A percentile compares a stretch with the other conserved stretches of the same genome.
Evolutionary conservation across 176 grass and related monocot genomes (phyloP).

Genomic region (Elaeis guineensis): DNA sequence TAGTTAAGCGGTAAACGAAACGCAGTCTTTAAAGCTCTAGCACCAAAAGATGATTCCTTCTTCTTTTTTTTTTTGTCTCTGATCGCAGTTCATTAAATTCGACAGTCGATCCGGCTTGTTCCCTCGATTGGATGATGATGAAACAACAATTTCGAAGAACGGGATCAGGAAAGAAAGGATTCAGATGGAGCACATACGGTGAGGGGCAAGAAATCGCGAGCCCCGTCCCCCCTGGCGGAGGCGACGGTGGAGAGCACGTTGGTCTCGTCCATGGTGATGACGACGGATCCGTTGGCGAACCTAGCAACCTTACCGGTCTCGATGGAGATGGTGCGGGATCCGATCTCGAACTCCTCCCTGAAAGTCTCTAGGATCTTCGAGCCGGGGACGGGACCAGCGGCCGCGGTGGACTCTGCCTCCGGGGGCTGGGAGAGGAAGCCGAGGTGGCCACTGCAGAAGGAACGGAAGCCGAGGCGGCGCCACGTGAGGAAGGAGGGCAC

Average conservation of each 20-base stretch:
- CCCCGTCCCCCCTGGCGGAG: conserved; percentile 53
- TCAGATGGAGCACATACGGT: conserved; percentile 35
- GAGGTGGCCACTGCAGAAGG: background rate
- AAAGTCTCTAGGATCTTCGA: conserved; percentile 63
- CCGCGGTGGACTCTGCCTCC: background rate
- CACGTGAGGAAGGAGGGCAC: background rate
- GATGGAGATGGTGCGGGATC: conserved; percentile 60
- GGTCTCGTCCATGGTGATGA: conserved; percentile 86
- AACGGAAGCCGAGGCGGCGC: background rate
- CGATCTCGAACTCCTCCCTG: conserved; percentile 79
- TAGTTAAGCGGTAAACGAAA: no score
- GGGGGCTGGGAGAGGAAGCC: background rate
- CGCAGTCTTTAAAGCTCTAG: no score
- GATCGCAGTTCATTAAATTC: no score
- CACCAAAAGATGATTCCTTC: no score
- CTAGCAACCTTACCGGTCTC: conserved; percentile 89
- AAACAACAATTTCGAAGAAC: background rate
- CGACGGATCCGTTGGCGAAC: conserved; percentile 79
- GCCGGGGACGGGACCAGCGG: conserved; percentile 12
- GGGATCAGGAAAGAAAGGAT: background rate
- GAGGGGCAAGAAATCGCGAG: conserved; percentile 78
- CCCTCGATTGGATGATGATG: no score
- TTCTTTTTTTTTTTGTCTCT: no score
- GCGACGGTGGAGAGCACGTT: conserved; percentile 72
- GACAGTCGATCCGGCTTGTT: no score